A percentile compares a stretch with the other conserved stretches of the same genome.
These are phyloP conservation scores for Pseudogymnoascus sp. DNA, from an alignment of 2,329 filamentous ascomycete genomes.

Conservation along the genomic window DNA sequence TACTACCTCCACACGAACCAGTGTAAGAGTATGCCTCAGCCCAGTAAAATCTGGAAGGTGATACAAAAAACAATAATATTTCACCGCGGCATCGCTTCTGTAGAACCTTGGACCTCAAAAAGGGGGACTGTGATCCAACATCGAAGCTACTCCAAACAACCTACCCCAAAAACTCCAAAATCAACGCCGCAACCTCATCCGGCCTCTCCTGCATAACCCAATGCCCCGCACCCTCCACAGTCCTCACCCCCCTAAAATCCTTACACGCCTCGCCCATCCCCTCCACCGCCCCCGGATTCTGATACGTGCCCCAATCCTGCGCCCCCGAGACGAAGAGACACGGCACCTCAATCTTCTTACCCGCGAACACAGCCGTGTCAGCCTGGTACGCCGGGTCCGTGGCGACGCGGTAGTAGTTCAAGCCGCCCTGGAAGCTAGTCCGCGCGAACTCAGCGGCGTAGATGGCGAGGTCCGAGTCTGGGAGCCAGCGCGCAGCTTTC, in stretches of 20 bases:
- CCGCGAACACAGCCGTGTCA: constrained; percentile 52
- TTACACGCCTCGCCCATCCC: constrained; percentile 43
- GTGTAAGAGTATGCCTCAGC: background rate
- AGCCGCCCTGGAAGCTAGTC: constrained; percentile 55
- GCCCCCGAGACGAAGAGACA: constrained; percentile 53
- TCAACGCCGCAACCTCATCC: constrained; percentile 40
- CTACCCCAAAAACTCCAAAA: constrained; percentile 34
- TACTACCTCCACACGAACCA: background rate
- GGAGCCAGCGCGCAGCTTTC: constrained; percentile 40
- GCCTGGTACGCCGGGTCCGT: constrained; percentile 40
- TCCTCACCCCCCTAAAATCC: constrained; percentile 42
- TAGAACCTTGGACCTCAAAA: background rate
- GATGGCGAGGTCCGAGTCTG: constrained; percentile 47
- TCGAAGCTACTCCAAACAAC: background rate
- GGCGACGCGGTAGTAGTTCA: constrained; percentile 60
- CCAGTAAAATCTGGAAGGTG: background rate
- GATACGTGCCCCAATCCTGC: constrained; percentile 60
- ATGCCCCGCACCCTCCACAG: constrained; percentile 56
- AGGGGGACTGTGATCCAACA: background rate
- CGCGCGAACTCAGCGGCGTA: constrained; percentile 54
- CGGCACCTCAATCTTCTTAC: constrained; percentile 53
- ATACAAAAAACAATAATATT: background rate
- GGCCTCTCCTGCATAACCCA: constrained; percentile 63
- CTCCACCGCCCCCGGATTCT: constrained; percentile 57
- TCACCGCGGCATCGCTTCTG: background rate